Evolutionary conservation across 2,329 filamentous ascomycete genomes (phyloP).

Genomic region (Cladosporium sp.): DNA sequence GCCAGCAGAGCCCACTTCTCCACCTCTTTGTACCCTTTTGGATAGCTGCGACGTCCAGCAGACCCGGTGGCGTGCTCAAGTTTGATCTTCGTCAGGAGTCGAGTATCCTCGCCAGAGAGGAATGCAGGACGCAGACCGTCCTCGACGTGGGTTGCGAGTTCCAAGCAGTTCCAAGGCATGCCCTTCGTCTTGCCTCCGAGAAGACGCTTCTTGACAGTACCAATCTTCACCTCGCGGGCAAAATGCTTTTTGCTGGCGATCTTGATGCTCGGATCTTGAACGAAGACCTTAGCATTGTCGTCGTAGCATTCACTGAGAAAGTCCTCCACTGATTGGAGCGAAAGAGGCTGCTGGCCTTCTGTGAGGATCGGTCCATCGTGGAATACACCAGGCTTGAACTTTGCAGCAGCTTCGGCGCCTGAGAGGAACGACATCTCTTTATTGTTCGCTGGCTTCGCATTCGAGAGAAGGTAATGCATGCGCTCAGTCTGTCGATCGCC

Average conservation of each 20-base stretch:
- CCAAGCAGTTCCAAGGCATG: slow-evolving; percentile 30
- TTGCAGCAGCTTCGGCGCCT: slow-evolving; percentile 20
- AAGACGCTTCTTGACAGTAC: slow-evolving; percentile 26
- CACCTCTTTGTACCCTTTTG: slow-evolving; percentile 30
- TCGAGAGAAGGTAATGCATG: slow-evolving; percentile 20
- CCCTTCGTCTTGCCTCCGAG: slow-evolving; percentile 10
- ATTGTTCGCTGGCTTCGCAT: slow-evolving; percentile 18
- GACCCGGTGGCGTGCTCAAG: slow-evolving; percentile 14
- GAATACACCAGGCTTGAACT: slow-evolving; percentile 20
- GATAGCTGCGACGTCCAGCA: slow-evolving; percentile 25
- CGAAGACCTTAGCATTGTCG: slow-evolving; percentile 22
- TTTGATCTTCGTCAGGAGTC: slow-evolving; percentile 31
- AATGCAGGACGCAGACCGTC: slow-evolving; percentile 30
- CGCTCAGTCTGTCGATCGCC: neutral
- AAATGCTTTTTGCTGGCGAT: slow-evolving; percentile 7
- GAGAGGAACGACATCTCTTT: slow-evolving; percentile 25
- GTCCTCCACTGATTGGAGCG: slow-evolving; percentile 22
- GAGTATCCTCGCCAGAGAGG: slow-evolving; percentile 29
- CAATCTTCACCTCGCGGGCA: slow-evolving; percentile 20
- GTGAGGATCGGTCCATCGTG: slow-evolving; percentile 26
- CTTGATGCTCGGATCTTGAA: slow-evolving; percentile 26
- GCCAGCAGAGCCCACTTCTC: slow-evolving; percentile 33
- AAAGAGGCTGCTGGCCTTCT: slow-evolving; percentile 23
- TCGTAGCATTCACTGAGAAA: slow-evolving; percentile 31
- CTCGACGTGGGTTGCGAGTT: slow-evolving; percentile 29